Evolutionary conservation across 345 rosid species (phyloP).

Genomic region (Xanthoceras sorbifolium): DNA sequence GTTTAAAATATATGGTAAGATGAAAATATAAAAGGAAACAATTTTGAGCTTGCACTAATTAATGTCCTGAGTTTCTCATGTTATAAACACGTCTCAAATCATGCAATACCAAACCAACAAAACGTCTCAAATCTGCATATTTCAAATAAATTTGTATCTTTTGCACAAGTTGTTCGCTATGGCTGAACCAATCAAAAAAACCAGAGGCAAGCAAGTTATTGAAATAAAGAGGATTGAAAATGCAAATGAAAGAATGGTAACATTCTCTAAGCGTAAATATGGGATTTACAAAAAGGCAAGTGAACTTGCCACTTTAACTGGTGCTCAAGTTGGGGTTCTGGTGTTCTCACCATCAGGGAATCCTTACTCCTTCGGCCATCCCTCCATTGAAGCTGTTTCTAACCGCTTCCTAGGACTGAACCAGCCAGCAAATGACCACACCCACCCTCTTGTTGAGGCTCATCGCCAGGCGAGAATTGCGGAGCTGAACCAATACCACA

Average conservation of each 20-base stretch:
- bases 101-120: background rate
- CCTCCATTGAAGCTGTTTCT: slow-evolving; percentile 27
- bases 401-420: slow-evolving; percentile 15
- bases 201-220: slow-evolving; percentile 33
- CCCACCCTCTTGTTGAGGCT: slow-evolving; percentile 29
- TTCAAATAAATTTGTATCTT: background rate
- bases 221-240: slow-evolving; percentile 27
- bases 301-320: slow-evolving; percentile 34
- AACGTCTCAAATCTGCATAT: too few species aligned
- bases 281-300: slow-evolving; percentile 44
- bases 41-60: too few species aligned
- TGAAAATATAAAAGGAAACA: too few species aligned
- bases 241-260: slow-evolving; percentile 22
- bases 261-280: slow-evolving; percentile 40
- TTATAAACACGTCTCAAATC: too few species aligned
- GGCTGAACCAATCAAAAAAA: background rate
- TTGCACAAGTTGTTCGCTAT: background rate
- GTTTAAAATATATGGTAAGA: too few species aligned
- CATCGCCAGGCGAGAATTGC: slow-evolving; percentile 21
- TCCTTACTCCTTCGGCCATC: slow-evolving; percentile 38
- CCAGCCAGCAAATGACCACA: background rate
- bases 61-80: too few species aligned
- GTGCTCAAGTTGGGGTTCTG: slow-evolving; percentile 26
- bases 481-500: slow-evolving; percentile 11
- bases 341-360: slow-evolving; percentile 39